Evolutionary conservation across 2,329 filamentous ascomycete genomes (phyloP), one percentile per base, ranked within the genome.

Genomic region (Hypocrella siamensis): DNA sequence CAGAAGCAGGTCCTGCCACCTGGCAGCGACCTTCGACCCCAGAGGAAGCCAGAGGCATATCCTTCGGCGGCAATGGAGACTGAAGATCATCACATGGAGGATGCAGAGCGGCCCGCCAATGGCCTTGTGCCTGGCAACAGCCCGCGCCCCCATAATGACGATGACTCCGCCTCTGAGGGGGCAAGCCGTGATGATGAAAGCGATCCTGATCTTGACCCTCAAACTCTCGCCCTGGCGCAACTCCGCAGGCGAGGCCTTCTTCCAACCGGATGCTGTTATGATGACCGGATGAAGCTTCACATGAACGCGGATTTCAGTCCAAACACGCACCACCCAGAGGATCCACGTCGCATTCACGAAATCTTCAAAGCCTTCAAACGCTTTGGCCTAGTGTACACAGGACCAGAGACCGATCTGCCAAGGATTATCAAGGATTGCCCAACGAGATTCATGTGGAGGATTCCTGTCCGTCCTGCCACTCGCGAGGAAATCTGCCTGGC

Each of bases 201-300:
- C 11, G 49, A 52, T 11, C 46, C 49, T 11, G 49, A 52, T 11
- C 46, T 49, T 1, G 53, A 53, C 8, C 52, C 53, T 3, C 54
- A 56, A 12, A 49, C 54, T 8, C 45, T 60, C 3, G 53, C 52
- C 6, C 43, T 51, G 2, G 54, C 52, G 3, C 51, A 57, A 31
- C 42, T 63, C 31, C 51, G 50, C 11, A 56, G 57, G 35, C 60
- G 56, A 24, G 62, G 63, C 2, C 54, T 71, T 17, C 60, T 82
- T 2, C 71, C 78, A 0, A 86, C 80, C 0, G 82, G 82, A 4
- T 74, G 79, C 38, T 88, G 82, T 42, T 98, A 96, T 50, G 90
- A 98, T 57, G 76, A 83, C 35, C 75, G 88, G 19, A 98, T 98
- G 90, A 84, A 90, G 38, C 79, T 92, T 38, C 90, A 98, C 51